Conservation (phyloP, 23 red algal species). For the Rhodosorus marinus region DNA sequence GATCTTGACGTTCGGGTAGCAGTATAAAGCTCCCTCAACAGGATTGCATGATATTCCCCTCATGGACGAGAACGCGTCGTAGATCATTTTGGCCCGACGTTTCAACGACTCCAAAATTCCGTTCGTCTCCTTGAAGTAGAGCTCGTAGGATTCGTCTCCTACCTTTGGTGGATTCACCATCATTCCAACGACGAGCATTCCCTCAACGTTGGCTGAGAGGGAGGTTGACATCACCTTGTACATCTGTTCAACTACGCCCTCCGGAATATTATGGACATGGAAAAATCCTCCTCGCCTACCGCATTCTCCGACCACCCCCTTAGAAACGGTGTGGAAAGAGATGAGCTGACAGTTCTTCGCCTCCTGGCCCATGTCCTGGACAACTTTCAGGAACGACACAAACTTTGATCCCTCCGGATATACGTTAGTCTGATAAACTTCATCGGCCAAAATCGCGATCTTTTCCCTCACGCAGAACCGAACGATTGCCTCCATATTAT, state of each 20-base stretch:
- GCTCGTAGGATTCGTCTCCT: conserved; percentile 37
- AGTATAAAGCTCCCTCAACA: conserved; percentile 79
- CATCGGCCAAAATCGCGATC: conserved; percentile 83
- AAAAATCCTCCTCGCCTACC: conserved; percentile 80
- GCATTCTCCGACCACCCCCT: conserved; percentile 85
- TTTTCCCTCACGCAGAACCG: conserved; percentile 47
- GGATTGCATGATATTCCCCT: conserved; percentile 52
- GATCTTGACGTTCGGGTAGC: conserved; percentile 53
- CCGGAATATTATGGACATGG: conserved; percentile 34
- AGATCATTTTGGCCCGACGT: conserved; percentile 22
- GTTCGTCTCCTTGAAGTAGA: conserved; percentile 38
- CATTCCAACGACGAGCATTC: conserved; percentile 53
- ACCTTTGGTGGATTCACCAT: conserved; percentile 68
- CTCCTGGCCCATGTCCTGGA: conserved; percentile 17
- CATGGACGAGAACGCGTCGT: conserved; percentile 31
- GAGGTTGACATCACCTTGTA: conserved; percentile 56
- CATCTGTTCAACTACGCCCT: conserved; percentile 16
- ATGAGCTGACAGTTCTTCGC: conserved; percentile 67
- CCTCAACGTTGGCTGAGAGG: conserved; percentile 76
- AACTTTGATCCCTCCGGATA: conserved; percentile 58
- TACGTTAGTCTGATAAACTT: conserved; percentile 87
- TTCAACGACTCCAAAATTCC: conserved; percentile 29
- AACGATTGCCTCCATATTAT: conserved; percentile 49
- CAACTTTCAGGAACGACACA: conserved; percentile 69
- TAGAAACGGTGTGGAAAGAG: conserved; percentile 75